phyloP scores from a whole-genome alignment of 805 yeast genomes.

The Candida takata region DNA sequence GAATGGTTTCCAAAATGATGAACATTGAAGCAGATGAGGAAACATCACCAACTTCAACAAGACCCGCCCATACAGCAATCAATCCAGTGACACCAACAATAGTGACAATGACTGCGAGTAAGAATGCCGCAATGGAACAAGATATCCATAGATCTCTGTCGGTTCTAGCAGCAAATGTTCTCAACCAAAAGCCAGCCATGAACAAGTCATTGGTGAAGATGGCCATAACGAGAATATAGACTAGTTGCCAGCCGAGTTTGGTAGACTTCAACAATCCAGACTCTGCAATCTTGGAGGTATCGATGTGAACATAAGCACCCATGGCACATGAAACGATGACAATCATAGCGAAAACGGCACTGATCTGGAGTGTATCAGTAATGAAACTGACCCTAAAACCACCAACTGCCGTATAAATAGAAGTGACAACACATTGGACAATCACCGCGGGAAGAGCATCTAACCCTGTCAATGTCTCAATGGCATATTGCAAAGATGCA shows the following conservation, averaged over 20 bases:
- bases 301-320: constrained; percentile 61
- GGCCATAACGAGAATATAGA: constrained; percentile 80
- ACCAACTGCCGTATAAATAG: constrained; percentile 81
- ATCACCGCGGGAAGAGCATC: constrained; percentile 76
- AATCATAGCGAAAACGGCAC: constrained; percentile 55
- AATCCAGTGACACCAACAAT: constrained; percentile 80
- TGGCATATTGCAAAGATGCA: constrained; percentile 70
- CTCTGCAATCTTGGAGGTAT: constrained; percentile 53
- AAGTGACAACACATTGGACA: constrained; percentile 80
- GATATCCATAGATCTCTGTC: constrained; percentile 73
- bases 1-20: constrained; percentile 62
- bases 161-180: constrained; percentile 84
- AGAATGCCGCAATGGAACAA: constrained; percentile 64
- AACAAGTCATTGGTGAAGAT: constrained; percentile 87
- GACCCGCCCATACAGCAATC: constrained; percentile 85
- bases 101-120: constrained; percentile 55
- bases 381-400: constrained; percentile 85
- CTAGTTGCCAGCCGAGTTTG: constrained; percentile 80
- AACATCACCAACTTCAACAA: constrained; percentile 37
- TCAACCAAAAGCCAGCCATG: constrained; percentile 87
- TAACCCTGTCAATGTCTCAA: constrained; percentile 70
- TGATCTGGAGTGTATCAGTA: constrained; percentile 85
- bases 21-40: constrained; percentile 67
- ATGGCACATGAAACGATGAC: constrained; percentile 72
- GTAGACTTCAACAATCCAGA: constrained; percentile 58